Conservation (phyloP, 345 rosid genomes). For the Kernera saxatilis region DNA sequence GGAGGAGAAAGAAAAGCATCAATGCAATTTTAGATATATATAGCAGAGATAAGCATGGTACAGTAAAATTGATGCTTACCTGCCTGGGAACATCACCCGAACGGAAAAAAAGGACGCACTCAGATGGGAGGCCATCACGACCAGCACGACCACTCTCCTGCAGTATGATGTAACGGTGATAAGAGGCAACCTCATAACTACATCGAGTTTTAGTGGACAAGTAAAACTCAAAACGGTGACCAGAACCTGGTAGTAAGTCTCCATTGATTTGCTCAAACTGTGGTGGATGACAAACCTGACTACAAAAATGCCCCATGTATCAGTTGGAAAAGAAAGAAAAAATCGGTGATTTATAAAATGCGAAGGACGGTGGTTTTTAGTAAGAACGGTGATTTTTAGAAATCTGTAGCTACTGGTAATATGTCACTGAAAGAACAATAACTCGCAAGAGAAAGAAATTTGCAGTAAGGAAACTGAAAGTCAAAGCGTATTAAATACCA, state of each 20-base stretch:
- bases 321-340: constrained; percentile 1
- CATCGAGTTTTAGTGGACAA: background rate
- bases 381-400: background rate
- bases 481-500: background rate
- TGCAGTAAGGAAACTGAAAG: background rate
- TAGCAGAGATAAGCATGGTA: background rate
- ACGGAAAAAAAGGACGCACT: constrained; percentile 78
- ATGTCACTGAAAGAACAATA: background rate
- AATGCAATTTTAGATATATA: background rate
- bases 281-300: constrained; percentile 99
- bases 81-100: constrained; percentile 91
- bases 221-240: too few species aligned
- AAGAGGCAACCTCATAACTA: constrained; percentile 1
- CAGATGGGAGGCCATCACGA: constrained; percentile 94
- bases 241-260: constrained; percentile 91
- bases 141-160: constrained; percentile 99
- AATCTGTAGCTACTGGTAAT: background rate
- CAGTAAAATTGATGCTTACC: constrained; percentile 36
- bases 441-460: background rate
- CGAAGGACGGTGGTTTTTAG: background rate
- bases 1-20: constrained; percentile 17
- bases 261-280: constrained; percentile 98
- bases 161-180: constrained; percentile 15
- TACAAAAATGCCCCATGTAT: constrained; percentile 37
- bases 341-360: background rate